These are phyloP conservation scores for Vanrija humicola DNA, from an alignment of 1,284 basidiomycete genomes.

Conservation along the genomic window DNA sequence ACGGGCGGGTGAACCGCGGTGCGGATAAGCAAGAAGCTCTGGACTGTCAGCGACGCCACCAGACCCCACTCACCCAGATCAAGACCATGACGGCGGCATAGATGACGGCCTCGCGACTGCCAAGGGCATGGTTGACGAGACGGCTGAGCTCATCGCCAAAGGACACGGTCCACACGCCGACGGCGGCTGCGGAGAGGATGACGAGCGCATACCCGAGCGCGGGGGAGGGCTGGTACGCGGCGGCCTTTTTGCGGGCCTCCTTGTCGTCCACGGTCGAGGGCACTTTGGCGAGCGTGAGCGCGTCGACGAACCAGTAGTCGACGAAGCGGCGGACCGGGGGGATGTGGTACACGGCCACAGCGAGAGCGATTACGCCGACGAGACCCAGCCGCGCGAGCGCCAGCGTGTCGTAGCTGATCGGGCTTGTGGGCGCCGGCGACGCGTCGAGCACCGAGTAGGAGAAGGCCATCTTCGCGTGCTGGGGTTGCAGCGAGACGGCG, in stretches of 20 bases:
- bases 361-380: background rate
- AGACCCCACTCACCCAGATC: conserved; percentile 37
- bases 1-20: conserved; percentile 32
- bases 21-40: conserved; percentile 11
- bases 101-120: background rate
- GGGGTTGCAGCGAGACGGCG: background rate
- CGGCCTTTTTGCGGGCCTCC: conserved; percentile 1
- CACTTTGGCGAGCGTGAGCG: conserved; percentile 3
- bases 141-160: conserved; percentile 24
- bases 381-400: background rate
- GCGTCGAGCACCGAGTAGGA: too few relatives aligned
- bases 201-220: conserved; percentile 19
- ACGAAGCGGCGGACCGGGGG: background rate
- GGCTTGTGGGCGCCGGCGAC: too few relatives aligned
- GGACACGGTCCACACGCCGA: conserved; percentile 33
- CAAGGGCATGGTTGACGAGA: conserved; percentile 8
- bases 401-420: background rate
- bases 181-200: conserved; percentile 19
- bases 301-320: conserved; percentile 8
- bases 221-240: conserved; percentile 3
- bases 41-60: background rate
- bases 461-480: background rate
- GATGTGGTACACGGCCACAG: background rate
- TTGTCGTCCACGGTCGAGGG: conserved; percentile 2
- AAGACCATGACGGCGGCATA: conserved; percentile 32